These are phyloP conservation scores for Termitomyces sp. DNA, from an alignment of 768 basidiomycete species.

Conservation along the genomic window DNA sequence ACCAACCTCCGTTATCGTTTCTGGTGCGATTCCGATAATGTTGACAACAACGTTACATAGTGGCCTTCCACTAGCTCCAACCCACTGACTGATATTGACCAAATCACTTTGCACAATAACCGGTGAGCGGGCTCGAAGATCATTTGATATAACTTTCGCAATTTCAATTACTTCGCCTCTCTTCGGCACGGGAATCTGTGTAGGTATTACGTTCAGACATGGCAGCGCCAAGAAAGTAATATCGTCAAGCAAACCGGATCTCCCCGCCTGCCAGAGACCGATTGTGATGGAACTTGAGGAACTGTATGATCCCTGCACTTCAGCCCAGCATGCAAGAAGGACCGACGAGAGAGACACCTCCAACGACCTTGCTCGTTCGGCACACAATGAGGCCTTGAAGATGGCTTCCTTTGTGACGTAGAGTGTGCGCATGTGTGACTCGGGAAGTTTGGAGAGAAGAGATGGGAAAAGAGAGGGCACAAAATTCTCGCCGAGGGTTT, in stretches of 20 bases:
- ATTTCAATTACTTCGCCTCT: slow-evolving; percentile 23
- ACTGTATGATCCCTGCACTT: slow-evolving; percentile 32
- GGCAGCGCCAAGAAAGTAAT: slow-evolving; percentile 40
- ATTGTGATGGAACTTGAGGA: slow-evolving; percentile 31
- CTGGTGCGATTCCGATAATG: slow-evolving; percentile 35
- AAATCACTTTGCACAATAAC: slow-evolving; percentile 41
- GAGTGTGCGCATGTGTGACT: slow-evolving; percentile 14
- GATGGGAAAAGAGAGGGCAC: slow-evolving; percentile 27
- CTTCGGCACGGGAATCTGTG: slow-evolving; percentile 27
- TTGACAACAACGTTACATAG: slow-evolving; percentile 46
- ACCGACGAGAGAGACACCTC: slow-evolving; percentile 38
- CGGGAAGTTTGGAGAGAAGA: background rate
- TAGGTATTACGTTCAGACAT: slow-evolving; percentile 44
- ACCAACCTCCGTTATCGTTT: slow-evolving; percentile 14
- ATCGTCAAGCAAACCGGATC: slow-evolving; percentile 33
- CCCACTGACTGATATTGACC: slow-evolving; percentile 34
- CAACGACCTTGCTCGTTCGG: slow-evolving; percentile 39
- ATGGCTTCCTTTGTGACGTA: slow-evolving; percentile 17
- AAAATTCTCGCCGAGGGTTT: slow-evolving; percentile 28
- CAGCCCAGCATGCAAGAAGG: slow-evolving; percentile 44
- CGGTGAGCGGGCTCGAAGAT: slow-evolving; percentile 35
- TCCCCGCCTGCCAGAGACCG: slow-evolving; percentile 48
- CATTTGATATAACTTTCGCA: slow-evolving; percentile 32
- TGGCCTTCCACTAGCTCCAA: slow-evolving; percentile 28
- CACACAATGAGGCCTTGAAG: slow-evolving; percentile 26